phyloP scores from a whole-genome alignment of 768 basidiomycete genomes.

The Mycena venus region DNA sequence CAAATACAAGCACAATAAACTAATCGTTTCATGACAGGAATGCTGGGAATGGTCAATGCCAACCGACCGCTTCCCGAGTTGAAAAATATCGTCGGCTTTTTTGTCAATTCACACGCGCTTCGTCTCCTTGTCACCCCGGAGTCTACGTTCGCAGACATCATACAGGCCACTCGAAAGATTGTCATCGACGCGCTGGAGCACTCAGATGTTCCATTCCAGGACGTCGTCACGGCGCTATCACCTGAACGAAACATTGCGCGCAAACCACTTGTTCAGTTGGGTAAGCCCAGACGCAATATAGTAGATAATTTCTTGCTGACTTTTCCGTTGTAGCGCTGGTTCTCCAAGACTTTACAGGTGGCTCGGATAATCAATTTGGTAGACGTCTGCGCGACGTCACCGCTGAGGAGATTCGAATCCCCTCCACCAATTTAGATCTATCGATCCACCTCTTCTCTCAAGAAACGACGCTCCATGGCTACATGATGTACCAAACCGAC shows the following conservation, averaged over 20 bases:
- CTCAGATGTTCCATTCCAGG: conserved; percentile 1
- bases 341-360: conserved; percentile 1
- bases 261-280: not conserved
- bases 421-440: not conserved
- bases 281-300: not conserved
- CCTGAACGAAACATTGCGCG: conserved; percentile 3
- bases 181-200: conserved; percentile 2
- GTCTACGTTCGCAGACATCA: not conserved
- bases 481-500: conserved; percentile 6
- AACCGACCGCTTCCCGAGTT: conserved; percentile 3
- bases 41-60: conserved; percentile 6
- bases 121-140: not conserved
- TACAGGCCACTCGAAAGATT: conserved; percentile 1
- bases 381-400: not conserved
- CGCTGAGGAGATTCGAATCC: conserved; percentile 1
- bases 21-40: conserved; percentile 2
- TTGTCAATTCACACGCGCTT: conserved; percentile 1
- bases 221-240: not conserved
- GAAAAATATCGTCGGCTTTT: conserved; percentile 2
- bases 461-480: conserved; percentile 1
- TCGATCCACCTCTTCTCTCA: not conserved
- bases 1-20: not conserved
- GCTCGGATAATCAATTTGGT: conserved; percentile 3
- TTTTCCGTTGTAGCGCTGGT: not conserved
- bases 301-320: not conserved